Percentiles rank a stretch among this genome's conserved stretches.
phyloP scores from a whole-genome alignment of 371 early-diverging fungal genomes.

The Sporodiniella umbellata region DNA sequence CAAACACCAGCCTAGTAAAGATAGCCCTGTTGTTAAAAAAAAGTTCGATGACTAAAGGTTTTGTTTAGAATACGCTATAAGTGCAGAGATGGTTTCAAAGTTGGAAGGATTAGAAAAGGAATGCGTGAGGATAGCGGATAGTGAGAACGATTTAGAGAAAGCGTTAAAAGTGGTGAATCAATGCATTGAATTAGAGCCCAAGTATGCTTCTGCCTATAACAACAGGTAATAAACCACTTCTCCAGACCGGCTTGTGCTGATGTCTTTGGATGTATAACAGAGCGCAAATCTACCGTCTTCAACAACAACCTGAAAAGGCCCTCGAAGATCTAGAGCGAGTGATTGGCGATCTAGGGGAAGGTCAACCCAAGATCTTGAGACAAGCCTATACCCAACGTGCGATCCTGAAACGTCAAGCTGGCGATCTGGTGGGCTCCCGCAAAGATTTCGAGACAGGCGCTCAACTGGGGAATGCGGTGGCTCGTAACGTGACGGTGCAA shows the following conservation, averaged over 20 bases:
- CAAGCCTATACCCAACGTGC: slow-evolving; percentile 90
- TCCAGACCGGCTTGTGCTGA: too few species aligned
- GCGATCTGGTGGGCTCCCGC: slow-evolving; percentile 64
- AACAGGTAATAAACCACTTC: slow-evolving; percentile 59
- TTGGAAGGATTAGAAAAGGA: slow-evolving; percentile 49
- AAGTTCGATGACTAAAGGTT: background rate
- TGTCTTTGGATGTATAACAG: slow-evolving; percentile 26
- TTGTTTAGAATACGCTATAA: slow-evolving; percentile 25
- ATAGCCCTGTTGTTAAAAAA: background rate
- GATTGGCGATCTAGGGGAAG: slow-evolving; percentile 53
- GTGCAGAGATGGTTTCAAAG: slow-evolving; percentile 19
- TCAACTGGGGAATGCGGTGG: slow-evolving; percentile 78
- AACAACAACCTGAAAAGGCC: slow-evolving; percentile 51
- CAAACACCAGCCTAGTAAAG: slow-evolving; percentile 27
- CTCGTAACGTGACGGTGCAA: slow-evolving; percentile 68
- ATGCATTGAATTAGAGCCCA: slow-evolving; percentile 55
- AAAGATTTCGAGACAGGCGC: slow-evolving; percentile 77
- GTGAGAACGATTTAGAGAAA: slow-evolving; percentile 33
- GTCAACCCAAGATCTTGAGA: slow-evolving; percentile 62
- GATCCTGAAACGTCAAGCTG: slow-evolving; percentile 61
- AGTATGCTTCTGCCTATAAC: slow-evolving; percentile 82
- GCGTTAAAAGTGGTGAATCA: slow-evolving; percentile 46
- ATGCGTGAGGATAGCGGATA: slow-evolving; percentile 47
- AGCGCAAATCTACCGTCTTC: slow-evolving; percentile 77
- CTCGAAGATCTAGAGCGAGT: slow-evolving; percentile 70